Evolutionary conservation across 345 rosid genomes (phyloP), one percentile per base, ranked within the genome.

Genomic region (Toxicodendron radicans): DNA sequence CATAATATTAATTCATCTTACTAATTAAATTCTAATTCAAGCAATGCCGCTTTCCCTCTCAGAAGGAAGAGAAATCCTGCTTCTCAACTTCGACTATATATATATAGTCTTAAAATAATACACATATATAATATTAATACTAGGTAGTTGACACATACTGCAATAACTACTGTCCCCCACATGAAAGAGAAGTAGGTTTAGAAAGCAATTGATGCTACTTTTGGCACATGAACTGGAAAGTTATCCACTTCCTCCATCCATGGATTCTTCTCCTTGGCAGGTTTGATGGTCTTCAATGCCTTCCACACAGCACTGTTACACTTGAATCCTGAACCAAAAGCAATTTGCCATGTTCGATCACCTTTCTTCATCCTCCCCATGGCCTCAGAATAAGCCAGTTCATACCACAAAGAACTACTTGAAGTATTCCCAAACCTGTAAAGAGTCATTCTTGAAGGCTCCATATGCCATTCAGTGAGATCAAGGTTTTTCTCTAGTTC

Each of bases 361-460:
- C 92, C 90, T 24, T 85, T 83, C 78, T 61, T 85, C 63, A 88
- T 80, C 81, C 97, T 84, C 30, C 94, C 97, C 69, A 85, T 89
- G 12, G 91, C 89, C 58, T 89, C 94, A 0, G 77, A 74, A 62
- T 89, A 91, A 14, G 94, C 94, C 64, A 89, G 71, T 78, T 89
- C 92, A n/a, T 91, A 89, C 92, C 91, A 91, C 18, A 89, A 72
- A 4, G 90, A 89, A 83, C 88, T 87, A 60, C 92, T 91, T 0
- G 94, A 88, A 5, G 92, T 89, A 49, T 91, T 89, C 2, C 94
- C 94, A 43, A 89, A 89, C 64, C 97, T 71, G 73, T 87, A 82
- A 14, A 91, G 82, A 21, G 94, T 87, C 97, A 91, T 91, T 76
- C 89, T 82, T 4, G 94, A 88, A 11, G 97, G 97, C 76, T 91